Evolutionary conservation across 331 rosid genomes (phyloP).

Genomic region (Stylosanthes scabra): DNA sequence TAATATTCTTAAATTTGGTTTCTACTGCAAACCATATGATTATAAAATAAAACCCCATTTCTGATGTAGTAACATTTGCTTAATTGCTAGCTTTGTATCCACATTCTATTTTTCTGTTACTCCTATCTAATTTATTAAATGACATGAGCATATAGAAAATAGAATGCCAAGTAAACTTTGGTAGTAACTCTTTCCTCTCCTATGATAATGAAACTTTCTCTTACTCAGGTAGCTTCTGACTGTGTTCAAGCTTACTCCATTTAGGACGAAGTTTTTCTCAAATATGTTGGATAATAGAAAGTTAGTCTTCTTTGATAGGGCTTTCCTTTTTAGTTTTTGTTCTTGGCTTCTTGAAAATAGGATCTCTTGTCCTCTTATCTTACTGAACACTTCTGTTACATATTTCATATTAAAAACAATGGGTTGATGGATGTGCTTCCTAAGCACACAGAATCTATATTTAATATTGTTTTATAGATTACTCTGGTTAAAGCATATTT

Average conservation of each 20-base stretch:
- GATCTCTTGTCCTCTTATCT: background rate
- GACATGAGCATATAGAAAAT: background rate
- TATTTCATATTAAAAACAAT: too few relatives aligned
- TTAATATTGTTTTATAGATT: background rate
- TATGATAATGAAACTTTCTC: background rate
- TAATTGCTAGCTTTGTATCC: slow-evolving; percentile 1
- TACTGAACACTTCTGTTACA: too few relatives aligned
- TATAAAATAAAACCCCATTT: slow-evolving; percentile 29
- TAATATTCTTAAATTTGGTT: slow-evolving; percentile 34
- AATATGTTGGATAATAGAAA: background rate
- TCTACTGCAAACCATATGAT: background rate
- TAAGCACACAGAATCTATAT: background rate
- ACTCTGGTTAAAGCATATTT: background rate
- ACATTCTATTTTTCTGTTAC: background rate
- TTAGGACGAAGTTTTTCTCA: background rate
- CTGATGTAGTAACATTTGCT: slow-evolving; percentile 25
- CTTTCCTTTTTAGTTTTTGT: background rate
- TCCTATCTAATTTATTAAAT: background rate
- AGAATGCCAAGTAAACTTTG: background rate
- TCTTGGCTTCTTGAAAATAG: background rate
- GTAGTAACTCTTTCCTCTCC: background rate
- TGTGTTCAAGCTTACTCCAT: slow-evolving; percentile 1
- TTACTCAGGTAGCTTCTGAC: background rate
- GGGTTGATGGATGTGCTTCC: background rate
- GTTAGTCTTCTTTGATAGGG: too few relatives aligned